Conservation (phyloP, 768 basidiomycete genomes). For the Tephrocybe rancida region DNA sequence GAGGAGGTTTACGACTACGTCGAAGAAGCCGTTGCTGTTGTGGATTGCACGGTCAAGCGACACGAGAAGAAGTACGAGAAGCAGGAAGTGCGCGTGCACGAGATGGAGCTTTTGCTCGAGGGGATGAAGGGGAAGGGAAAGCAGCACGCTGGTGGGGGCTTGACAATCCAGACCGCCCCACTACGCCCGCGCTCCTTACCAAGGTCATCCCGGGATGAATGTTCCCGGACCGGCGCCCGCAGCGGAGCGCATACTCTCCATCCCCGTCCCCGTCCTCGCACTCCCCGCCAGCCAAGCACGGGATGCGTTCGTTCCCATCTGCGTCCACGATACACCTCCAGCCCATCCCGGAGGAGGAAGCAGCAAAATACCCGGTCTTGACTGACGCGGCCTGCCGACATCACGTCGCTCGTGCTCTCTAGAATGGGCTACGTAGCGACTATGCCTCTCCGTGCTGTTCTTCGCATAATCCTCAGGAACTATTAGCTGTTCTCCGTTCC, state of each 20-base stretch:
- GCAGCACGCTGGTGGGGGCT: not conserved
- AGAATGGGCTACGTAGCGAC: constrained; percentile 30
- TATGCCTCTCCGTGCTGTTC: constrained; percentile 32
- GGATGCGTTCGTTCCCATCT: constrained; percentile 20
- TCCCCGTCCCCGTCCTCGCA: constrained; percentile 9
- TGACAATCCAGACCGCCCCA: constrained; percentile 8
- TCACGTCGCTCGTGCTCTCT: constrained; percentile 28
- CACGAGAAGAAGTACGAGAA: constrained; percentile 53
- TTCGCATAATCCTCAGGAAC: constrained; percentile 33
- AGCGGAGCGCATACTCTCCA: not conserved
- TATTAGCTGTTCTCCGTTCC: constrained; percentile 22
- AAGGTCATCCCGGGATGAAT: constrained; percentile 14
- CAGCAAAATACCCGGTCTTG: constrained; percentile 12
- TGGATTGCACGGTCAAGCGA: constrained; percentile 51
- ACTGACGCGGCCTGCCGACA: constrained; percentile 6
- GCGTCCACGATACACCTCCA: constrained; percentile 20
- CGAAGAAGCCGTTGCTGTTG: constrained; percentile 52
- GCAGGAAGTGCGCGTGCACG: constrained; percentile 35
- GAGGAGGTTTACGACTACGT: constrained; percentile 66
- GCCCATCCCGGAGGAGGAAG: constrained; percentile 25
- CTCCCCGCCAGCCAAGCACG: constrained; percentile 16
- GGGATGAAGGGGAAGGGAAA: constrained; percentile 14
- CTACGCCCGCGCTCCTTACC: constrained; percentile 6
- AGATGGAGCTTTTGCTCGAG: constrained; percentile 32
- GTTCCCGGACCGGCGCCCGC: not conserved